Base-by-base conservation (phyloP, 148 eudicot genomes). In the Nepenthes gracilis region DNA sequence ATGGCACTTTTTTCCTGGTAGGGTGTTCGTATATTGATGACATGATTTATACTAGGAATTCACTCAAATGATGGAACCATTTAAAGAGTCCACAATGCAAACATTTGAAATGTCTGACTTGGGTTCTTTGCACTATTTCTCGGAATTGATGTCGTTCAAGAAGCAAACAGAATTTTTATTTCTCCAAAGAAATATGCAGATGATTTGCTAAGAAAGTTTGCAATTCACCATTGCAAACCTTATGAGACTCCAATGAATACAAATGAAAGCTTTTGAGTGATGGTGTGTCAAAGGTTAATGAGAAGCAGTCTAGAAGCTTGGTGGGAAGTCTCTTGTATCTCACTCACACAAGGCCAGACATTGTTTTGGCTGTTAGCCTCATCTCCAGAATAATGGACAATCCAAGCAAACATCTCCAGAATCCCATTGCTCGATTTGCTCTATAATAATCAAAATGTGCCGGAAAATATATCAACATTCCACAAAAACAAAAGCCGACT, bases 91-190 rank as follows among this genome's bases (percentile, higher is more conserved):
- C 14, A 66, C 67, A 55, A 58, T 37, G 63, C 14, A 6, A 1
- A 53, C 57, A 13, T 70, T 57, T 50, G 67, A 69, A 1, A 57
- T 69, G 51, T 13, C 54, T 14, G 67, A 63, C 38, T 33, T 70
- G 10, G 71, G 68, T 0, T 10, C 47, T 0, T 3, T 70, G 64
- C 33, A 33, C 0, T 65, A 61, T 13, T 70, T 70, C 13, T 53
- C 65, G 71, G 74, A 0, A 58, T 75, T 33, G 64, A 75, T 54
- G 68, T 70, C 14, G 47, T 52, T 33, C 70, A 68, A 74, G 5
- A 9, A 23, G 1, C n/a, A 14, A 43, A 45, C 1, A 55, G 50
- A 3, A 69, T 61, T 6, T 74, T 64, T 14, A 38, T 74, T 2
- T 14, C 11, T 5, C 67, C 68, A 57, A 49, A 35, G 12, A 66